Conservation (phyloP, 495 filamentous ascomycete species). For the Darksidea phi region DNA sequence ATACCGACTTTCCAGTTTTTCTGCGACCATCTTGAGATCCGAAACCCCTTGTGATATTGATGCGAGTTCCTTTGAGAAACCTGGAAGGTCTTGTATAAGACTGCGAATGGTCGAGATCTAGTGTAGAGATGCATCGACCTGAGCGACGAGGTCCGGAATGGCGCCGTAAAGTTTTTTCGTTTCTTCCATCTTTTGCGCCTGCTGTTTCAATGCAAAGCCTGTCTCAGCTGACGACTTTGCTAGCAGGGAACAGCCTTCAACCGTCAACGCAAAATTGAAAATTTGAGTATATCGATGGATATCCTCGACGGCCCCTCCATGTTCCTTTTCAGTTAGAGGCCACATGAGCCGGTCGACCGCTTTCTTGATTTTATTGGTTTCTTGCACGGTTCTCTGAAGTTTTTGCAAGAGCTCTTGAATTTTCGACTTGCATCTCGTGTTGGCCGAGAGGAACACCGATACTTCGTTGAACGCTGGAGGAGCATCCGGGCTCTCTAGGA, state of each 20-base stretch:
- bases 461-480: neutral
- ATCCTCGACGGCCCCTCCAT: neutral
- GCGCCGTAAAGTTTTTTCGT: neutral
- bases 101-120: neutral
- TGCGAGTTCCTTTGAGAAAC: neutral
- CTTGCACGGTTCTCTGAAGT: neutral
- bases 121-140: neutral
- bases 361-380: neutral
- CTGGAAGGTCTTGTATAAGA: neutral
- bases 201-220: neutral
- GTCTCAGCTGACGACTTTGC: slow-evolving; percentile 1
- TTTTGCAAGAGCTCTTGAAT: slow-evolving; percentile 1
- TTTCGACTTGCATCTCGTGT: neutral
- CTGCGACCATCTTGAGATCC: neutral
- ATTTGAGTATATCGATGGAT: slow-evolving; percentile 2
- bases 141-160: neutral
- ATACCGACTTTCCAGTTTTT: neutral
- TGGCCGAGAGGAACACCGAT: neutral
- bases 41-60: neutral
- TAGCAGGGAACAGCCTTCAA: slow-evolving; percentile 1
- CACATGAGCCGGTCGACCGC: neutral
- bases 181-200: slow-evolving; percentile 1
- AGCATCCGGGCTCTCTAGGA: neutral
- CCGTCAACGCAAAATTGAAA: slow-evolving; percentile 4
- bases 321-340: neutral